Percentiles rank a stretch among this genome's conserved stretches.
These are phyloP conservation scores for Tetramitus jugosus DNA, from an alignment of 208 protist genomes.

Conservation along the genomic window DNA sequence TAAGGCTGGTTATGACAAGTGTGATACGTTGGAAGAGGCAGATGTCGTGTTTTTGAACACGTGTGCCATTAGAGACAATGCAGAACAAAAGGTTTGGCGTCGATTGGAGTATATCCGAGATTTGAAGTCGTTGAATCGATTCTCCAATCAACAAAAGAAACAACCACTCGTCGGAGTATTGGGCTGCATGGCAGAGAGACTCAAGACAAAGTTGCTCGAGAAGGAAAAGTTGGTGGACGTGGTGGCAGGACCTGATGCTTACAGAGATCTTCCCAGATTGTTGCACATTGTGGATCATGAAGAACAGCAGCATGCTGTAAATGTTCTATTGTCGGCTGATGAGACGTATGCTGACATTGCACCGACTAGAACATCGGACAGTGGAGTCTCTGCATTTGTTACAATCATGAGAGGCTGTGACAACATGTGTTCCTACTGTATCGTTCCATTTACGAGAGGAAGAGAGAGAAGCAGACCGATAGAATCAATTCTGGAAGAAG, in stretches of 20 bases:
- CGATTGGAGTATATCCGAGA: constrained; percentile 42
- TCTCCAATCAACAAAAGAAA: constrained; percentile 21
- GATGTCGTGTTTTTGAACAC: constrained; percentile 69
- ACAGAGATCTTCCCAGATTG: constrained; percentile 58
- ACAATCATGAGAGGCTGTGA: constrained; percentile 72
- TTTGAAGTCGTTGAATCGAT: too few species aligned
- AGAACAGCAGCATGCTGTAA: constrained; percentile 40
- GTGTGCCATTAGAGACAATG: constrained; percentile 66
- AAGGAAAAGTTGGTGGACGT: constrained; percentile 51
- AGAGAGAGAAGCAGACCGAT: constrained; percentile 46
- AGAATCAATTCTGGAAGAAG: constrained; percentile 43
- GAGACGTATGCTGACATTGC: constrained; percentile 72
- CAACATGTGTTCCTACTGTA: constrained; percentile 77
- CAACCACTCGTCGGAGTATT: constrained; percentile 35
- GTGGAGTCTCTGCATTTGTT: constrained; percentile 28
- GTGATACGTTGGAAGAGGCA: constrained; percentile 30
- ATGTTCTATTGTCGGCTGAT: constrained; percentile 59
- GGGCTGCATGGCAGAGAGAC: constrained; percentile 70
- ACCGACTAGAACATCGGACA: constrained; percentile 41
- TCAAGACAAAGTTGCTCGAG: constrained; percentile 61
- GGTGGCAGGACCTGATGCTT: constrained; percentile 63
- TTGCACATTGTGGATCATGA: constrained; percentile 34
- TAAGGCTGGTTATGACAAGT: constrained; percentile 38
- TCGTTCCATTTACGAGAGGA: constrained; percentile 69
- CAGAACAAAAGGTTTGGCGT: constrained; percentile 62